Evolutionary conservation across 805 yeast species (phyloP).

Genomic region (Candida montana): DNA sequence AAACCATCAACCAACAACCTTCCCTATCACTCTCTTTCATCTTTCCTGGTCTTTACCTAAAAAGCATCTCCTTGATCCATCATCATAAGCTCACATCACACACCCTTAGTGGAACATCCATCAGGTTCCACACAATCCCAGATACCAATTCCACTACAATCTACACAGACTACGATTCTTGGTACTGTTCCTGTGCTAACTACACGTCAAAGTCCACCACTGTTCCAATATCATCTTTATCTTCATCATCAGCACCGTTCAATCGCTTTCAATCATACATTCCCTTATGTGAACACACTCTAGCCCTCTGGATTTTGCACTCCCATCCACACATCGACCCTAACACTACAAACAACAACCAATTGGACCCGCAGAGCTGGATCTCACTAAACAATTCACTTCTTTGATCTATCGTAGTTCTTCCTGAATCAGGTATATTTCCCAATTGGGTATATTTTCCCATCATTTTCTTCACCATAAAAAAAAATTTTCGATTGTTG

Average conservation of each 20-base stretch:
- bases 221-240: not conserved
- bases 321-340: not conserved
- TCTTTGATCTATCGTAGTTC: too few species aligned
- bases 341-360: not conserved
- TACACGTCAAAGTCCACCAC: not conserved
- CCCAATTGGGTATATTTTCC: not conserved
- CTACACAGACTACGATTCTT: not conserved
- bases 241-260: not conserved
- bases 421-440: not conserved
- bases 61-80: constrained; percentile 6
- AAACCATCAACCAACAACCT: not conserved
- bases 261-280: not conserved
- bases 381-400: not conserved
- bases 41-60: constrained; percentile 3
- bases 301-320: constrained; percentile 2
- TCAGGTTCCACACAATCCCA: not conserved
- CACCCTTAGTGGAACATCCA: not conserved
- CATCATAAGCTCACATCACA: not conserved
- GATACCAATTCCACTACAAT: not conserved
- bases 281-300: constrained; percentile 2
- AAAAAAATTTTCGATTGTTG: not conserved
- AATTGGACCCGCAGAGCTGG: not conserved
- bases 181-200: not conserved
- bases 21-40: constrained; percentile 13
- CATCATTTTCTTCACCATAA: not conserved